Base-by-base conservation (phyloP, 257 asterid species). In the Gynochthodes officinalis region DNA sequence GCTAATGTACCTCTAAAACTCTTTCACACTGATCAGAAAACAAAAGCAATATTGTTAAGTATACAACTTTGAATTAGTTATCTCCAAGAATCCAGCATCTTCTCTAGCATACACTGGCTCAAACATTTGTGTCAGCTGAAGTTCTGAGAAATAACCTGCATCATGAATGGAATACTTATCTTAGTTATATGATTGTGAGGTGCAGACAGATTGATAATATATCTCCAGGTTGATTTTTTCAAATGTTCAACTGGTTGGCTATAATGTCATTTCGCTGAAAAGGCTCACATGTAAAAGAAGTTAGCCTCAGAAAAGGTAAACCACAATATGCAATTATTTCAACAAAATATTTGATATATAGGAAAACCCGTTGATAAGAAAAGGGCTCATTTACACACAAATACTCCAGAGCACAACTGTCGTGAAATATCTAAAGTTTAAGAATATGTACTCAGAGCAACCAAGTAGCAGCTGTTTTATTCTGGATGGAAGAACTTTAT, bases 111-210 rank as follows among this genome's bases (percentile, higher is more conserved):
- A 19, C 18, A 18, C 6, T 14, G 27, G 25, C 25, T 30, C 46
- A 27, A 49, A 58, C 73, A 39, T 19, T 67, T 30, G 25, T 6
- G 13, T 67, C 78, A 67, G 55, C 43, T 68, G 5, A 7, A 33
- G 64, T 59, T 75, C 55, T 58, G 70, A 49, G 69, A 67, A 75
- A 68, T 35, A 59, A 75, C 70, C 79, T 75, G 74, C 69, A 50
- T 48, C 25, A 58, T 30, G 23, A 12, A 43, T 8, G 39, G 12
- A n/a, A 55, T 16, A 33, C 14, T 50, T 42, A n/a, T 57, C 52
- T 39, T 5, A 30, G 44, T 70, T 23, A 16, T 13, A 12, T 16
- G 59, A 50, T 46, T 43, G 32, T 39, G 10, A 7, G 32, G 32
- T 37, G 5, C 4, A 18, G 32, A 64, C 5, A 28, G 42, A 4